These are phyloP conservation scores for Porodaedalea pini DNA, from an alignment of 1,284 basidiomycete genomes.

Conservation along the genomic window DNA sequence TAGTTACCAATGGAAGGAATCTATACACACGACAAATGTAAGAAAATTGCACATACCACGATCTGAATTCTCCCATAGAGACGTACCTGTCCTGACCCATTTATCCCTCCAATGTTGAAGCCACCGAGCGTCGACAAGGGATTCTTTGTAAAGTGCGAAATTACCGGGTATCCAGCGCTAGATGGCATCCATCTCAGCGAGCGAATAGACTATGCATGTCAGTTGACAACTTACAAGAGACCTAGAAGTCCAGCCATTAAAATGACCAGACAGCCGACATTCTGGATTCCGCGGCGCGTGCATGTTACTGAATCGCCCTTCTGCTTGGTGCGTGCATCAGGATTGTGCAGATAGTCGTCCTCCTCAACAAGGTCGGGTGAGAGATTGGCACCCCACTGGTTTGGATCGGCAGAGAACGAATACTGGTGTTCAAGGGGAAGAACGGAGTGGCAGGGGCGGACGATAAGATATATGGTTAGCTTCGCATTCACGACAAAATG, in stretches of 20 bases:
- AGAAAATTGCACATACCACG: constrained; percentile 1
- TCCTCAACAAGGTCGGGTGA: constrained; percentile 20
- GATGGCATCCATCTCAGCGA: neutral
- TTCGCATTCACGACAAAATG: neutral
- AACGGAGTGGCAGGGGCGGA: neutral
- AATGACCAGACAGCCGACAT: constrained; percentile 61
- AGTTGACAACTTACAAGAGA: constrained; percentile 44
- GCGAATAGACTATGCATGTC: neutral
- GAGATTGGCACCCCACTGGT: constrained; percentile 19
- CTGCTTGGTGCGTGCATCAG: constrained; percentile 33
- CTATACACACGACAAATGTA: constrained; percentile 29
- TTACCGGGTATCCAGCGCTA: constrained; percentile 47
- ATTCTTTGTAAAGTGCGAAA: constrained; percentile 44
- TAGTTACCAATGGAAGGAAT: constrained; percentile 53
- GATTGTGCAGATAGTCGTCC: constrained; percentile 44
- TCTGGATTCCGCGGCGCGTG: constrained; percentile 52
- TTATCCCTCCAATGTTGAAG: constrained; percentile 71
- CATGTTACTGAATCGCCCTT: constrained; percentile 35
- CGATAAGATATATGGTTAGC: neutral
- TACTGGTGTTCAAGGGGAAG: constrained; percentile 6
- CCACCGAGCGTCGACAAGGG: constrained; percentile 38
- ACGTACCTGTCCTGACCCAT: constrained; percentile 63
- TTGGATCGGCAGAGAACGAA: constrained; percentile 20
- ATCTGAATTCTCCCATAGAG: neutral
- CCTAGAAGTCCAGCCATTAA: constrained; percentile 45